These are phyloP conservation scores for Emericellopsis cladophorae DNA, from an alignment of 2,329 filamentous ascomycete species.

Conservation along the genomic window DNA sequence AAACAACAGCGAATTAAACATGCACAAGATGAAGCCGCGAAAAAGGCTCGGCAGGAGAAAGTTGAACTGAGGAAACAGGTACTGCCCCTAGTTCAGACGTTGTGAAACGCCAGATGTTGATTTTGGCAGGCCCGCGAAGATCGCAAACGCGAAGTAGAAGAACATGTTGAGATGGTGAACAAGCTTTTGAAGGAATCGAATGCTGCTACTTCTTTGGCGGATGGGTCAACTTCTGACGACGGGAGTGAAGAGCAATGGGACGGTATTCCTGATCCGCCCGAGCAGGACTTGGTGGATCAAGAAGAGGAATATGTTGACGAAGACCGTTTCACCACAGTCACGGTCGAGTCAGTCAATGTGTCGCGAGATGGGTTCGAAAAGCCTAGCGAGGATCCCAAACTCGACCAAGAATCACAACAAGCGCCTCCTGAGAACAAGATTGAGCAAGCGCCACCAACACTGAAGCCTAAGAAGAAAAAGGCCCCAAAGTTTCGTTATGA, in stretches of 20 bases:
- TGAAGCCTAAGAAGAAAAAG: constrained; percentile 76
- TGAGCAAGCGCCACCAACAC: constrained; percentile 12
- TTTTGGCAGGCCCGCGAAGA: constrained; percentile 62
- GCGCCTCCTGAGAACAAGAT: constrained; percentile 9
- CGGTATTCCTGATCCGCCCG: constrained; percentile 44
- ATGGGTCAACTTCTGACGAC: constrained; percentile 11
- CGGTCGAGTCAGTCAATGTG: constrained; percentile 76
- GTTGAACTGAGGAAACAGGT: constrained; percentile 67
- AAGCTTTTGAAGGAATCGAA: constrained; percentile 51
- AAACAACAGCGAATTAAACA: constrained; percentile 75
- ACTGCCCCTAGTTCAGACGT: constrained; percentile 5
- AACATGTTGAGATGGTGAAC: constrained; percentile 69
- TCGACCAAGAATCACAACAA: constrained; percentile 16
- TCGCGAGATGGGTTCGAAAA: constrained; percentile 60
- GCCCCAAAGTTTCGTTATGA: constrained; percentile 64
- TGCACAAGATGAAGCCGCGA: constrained; percentile 70
- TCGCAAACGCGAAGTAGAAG: constrained; percentile 67
- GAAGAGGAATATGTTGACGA: constrained; percentile 96
- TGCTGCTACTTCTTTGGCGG: constrained; percentile 21
- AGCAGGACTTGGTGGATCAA: constrained; percentile 50
- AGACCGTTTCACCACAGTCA: constrained; percentile 90
- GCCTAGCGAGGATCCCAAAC: constrained; percentile 13
- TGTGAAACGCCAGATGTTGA: not conserved
- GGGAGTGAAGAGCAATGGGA: constrained; percentile 37
- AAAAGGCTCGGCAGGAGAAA: constrained; percentile 66